Conservation (phyloP, 345 rosid genomes). For the Hibiscus trionum region DNA sequence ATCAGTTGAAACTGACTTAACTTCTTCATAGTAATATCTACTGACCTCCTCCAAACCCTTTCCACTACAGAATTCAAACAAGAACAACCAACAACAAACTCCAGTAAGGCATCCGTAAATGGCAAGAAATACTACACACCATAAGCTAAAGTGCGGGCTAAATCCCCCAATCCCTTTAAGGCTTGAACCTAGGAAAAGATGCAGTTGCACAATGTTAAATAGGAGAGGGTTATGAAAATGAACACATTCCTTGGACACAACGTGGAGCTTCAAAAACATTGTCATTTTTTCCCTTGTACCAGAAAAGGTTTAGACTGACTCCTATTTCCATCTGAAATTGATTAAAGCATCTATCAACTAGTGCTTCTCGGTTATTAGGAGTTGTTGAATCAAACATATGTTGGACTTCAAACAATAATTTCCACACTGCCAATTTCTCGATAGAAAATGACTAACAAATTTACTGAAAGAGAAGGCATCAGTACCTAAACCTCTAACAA, state of each 20-base stretch:
- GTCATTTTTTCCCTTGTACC: no score
- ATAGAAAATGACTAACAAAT: neutral
- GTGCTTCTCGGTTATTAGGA: neutral
- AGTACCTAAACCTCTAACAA: neutral
- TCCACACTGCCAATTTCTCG: neutral
- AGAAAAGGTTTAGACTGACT: no score
- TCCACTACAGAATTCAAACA: neutral
- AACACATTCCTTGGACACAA: no score
- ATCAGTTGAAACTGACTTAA: neutral
- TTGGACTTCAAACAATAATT: no score
- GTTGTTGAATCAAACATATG: neutral
- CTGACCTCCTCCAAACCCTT: neutral
- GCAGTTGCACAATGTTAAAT: neutral
- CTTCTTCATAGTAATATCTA: neutral
- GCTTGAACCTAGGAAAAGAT: neutral
- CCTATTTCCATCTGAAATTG: no score
- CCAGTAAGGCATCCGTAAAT: neutral
- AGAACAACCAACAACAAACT: neutral
- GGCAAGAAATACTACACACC: neutral
- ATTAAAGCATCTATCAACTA: no score
- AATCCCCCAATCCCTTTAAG: neutral
- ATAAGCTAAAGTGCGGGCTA: neutral
- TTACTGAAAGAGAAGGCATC: neutral
- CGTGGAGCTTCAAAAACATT: no score
- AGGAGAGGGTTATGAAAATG: no score